Evolutionary conservation across 306 rosid genomes (phyloP).

Genomic region (Prunus davidiana): DNA sequence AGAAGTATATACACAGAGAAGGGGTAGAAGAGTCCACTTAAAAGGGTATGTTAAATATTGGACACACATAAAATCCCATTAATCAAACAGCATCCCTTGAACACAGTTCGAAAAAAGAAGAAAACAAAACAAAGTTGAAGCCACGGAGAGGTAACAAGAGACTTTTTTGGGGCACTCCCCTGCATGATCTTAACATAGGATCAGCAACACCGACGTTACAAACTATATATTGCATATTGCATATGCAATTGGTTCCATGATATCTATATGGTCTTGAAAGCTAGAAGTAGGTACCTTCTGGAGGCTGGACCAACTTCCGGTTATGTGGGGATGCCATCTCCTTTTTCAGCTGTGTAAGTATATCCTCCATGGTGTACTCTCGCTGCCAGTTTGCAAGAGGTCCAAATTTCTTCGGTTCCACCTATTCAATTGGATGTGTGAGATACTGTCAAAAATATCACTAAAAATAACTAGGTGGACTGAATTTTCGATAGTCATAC

Average conservation of each 20-base stretch:
- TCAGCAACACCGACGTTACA: conserved; percentile 71
- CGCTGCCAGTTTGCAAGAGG: conserved; percentile 96
- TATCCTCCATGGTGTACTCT: conserved; percentile 98
- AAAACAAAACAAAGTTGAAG: conserved; percentile 45
- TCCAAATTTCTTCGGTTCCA: conserved; percentile 90
- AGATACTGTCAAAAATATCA: not conserved
- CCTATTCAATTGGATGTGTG: conserved; percentile 45
- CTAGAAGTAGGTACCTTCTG: conserved; percentile 98
- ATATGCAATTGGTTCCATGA: conserved; percentile 51
- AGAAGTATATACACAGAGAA: conserved; percentile 9
- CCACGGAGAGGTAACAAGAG: conserved; percentile 44
- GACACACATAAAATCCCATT: conserved; percentile 52
- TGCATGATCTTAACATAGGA: conserved; percentile 60
- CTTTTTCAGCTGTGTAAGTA: conserved; percentile 98
- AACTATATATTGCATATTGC: conserved; percentile 64
- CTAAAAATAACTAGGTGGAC: not conserved
- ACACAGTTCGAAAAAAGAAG: conserved; percentile 50
- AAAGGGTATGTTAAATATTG: conserved; percentile 36
- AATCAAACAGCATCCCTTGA: conserved; percentile 63
- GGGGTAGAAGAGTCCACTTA: conserved; percentile 31
- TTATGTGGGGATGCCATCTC: conserved; percentile 95
- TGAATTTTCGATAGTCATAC: not conserved
- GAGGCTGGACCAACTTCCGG: conserved; percentile 99
- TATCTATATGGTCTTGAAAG: conserved; percentile 37
- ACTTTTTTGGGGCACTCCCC: conserved; percentile 47